These are phyloP conservation scores for Aspergillus tanneri DNA, from an alignment of 2,329 filamentous ascomycete species.

Conservation along the genomic window DNA sequence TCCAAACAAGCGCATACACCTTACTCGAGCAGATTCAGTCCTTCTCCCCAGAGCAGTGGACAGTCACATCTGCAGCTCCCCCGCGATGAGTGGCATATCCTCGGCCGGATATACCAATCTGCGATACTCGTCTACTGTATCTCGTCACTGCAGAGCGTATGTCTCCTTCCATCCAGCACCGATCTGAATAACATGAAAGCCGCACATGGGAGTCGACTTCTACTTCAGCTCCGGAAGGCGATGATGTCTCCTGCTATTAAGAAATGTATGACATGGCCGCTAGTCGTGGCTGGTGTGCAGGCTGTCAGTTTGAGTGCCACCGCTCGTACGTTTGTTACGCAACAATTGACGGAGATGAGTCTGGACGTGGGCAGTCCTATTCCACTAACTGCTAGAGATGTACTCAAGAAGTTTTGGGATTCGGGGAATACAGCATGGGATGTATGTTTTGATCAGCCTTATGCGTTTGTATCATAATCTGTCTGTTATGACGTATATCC, in stretches of 20 bases:
- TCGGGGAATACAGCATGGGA: conserved; percentile 5
- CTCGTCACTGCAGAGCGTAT: conserved; percentile 4
- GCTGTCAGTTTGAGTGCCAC: background rate
- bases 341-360: background rate
- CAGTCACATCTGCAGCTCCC: background rate
- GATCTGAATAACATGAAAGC: background rate
- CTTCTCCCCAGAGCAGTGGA: conserved; percentile 6
- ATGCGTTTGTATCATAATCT: conserved; percentile 9
- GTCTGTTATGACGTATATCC: too few relatives aligned
- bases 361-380: background rate
- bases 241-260: background rate
- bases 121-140: conserved; percentile 9
- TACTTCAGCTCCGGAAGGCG: background rate
- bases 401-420: conserved; percentile 6
- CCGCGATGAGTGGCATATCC: conserved; percentile 2
- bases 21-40: conserved; percentile 6
- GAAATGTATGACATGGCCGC: conserved; percentile 9
- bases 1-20: background rate
- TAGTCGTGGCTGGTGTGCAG: conserved; percentile 7
- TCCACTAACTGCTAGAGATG: background rate
- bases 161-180: background rate
- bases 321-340: background rate
- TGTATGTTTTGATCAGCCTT: conserved; percentile 5
- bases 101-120: conserved; percentile 11
- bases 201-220: conserved; percentile 1